phyloP scores from a whole-genome alignment of 2,329 filamentous ascomycete genomes.

The Exutisphaerella laricina region DNA sequence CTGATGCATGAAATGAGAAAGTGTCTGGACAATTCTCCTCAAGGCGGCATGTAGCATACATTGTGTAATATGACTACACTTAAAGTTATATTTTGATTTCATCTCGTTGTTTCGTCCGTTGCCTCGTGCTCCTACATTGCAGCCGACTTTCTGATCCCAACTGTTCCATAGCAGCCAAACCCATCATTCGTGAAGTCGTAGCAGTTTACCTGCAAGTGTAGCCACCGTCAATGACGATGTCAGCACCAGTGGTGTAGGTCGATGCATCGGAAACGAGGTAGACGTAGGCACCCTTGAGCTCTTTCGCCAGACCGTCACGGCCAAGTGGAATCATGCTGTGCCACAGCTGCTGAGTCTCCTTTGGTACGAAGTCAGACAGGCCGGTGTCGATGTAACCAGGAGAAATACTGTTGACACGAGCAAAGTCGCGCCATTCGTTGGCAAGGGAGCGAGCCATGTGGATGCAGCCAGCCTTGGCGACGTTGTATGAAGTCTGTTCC shows the following conservation, averaged over 20 bases:
- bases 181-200: slow-evolving; percentile 5
- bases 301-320: slow-evolving; percentile 58
- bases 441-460: slow-evolving; percentile 54
- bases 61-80: too few species aligned
- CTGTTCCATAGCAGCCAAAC: not conserved
- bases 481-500: slow-evolving; percentile 61
- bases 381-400: slow-evolving; percentile 66
- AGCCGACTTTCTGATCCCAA: not conserved
- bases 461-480: slow-evolving; percentile 62
- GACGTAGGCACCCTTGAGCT: slow-evolving; percentile 57
- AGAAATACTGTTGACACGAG: slow-evolving; percentile 62
- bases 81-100: too few species aligned
- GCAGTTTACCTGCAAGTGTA: slow-evolving; percentile 36
- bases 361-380: slow-evolving; percentile 58
- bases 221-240: slow-evolving; percentile 48
- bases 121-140: not conserved
- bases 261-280: slow-evolving; percentile 50
- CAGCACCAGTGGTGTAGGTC: slow-evolving; percentile 48
- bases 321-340: slow-evolving; percentile 56
- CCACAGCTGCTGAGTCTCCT: slow-evolving; percentile 58
- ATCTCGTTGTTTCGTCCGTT: too few species aligned
- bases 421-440: slow-evolving; percentile 66
- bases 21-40: not conserved
- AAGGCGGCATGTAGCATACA: not conserved
- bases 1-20: not conserved